Base-by-base conservation (phyloP, 495 filamentous ascomycete genomes). In the Coniosporium apollinis region DNA sequence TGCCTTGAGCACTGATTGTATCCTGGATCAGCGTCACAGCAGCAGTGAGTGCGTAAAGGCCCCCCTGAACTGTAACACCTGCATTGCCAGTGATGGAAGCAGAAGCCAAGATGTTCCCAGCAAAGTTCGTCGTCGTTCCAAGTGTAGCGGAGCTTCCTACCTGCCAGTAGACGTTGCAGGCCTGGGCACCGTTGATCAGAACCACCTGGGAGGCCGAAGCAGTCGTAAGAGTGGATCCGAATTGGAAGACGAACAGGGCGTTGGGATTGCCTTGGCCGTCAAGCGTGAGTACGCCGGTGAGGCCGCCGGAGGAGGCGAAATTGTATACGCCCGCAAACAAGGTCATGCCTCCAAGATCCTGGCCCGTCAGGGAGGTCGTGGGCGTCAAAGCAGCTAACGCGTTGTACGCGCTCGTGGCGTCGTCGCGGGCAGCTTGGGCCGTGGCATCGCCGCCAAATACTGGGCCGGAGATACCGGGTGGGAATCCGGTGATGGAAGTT, bases 401-500 rank as follows among this genome's bases (percentile, higher is more conserved):
- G 22, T 30, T 44, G 30, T 39, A 40, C 38, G 28, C 18, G 38
- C 18, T 28, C 14, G 19, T 16, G 20, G 29, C 20, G 24, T 40
- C 38, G 2, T 29, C 37, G 16, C 39, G 25, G 19, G 41, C 41
- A 18, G 38, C 30, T n/a, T 31, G 28, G 8, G 36, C 36, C 11
- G 22, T 36, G 6, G 41, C 41, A 22, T 44, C 28, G 22, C 26
- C 37, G 10, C 22, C 28, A 24, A 33, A 19, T 24, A 24, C 19
- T 11, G 24, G 30, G 18, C 19, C 19, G 22, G 5, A 20, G 26
- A 38, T 30, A 14, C 41, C 41, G 1, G 36, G 41, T 5, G 37
- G 41, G 22, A 44, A 44, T 4, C 41, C 41, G n/a, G 41, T 44
- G 19, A 44, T 44, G 21, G 41, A 40, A 22, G 30, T 34, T n/a